A percentile compares a stretch with the other conserved stretches of the same genome.
phyloP scores from a whole-genome alignment of 495 filamentous ascomycete genomes.

The Aspergillus ellipticus region DNA sequence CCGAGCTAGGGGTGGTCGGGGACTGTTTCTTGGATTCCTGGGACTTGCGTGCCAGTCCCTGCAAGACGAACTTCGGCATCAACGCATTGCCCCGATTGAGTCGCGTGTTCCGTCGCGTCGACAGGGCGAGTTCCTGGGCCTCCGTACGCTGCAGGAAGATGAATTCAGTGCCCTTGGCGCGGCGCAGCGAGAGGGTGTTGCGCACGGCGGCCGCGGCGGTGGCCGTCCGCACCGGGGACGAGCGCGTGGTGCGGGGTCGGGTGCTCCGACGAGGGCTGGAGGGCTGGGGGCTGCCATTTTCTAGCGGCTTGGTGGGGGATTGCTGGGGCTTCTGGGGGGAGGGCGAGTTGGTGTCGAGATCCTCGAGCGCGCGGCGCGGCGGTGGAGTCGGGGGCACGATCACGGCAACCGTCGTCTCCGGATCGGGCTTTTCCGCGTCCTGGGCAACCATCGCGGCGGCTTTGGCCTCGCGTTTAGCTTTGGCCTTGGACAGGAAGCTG shows the following conservation, averaged over 20 bases:
- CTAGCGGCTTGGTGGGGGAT: constrained; percentile 27
- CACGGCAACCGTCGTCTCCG: constrained; percentile 15
- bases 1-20: not conserved
- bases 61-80: constrained; percentile 43
- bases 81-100: constrained; percentile 54
- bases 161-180: constrained; percentile 53
- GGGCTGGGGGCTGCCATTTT: constrained; percentile 19
- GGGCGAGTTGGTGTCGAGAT: constrained; percentile 53
- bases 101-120: constrained; percentile 54
- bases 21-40: constrained; percentile 7
- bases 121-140: constrained; percentile 53
- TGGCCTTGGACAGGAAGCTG: constrained; percentile 57
- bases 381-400: constrained; percentile 34
- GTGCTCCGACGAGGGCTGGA: constrained; percentile 43
- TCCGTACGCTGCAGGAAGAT: constrained; percentile 55
- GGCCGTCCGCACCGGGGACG: constrained; percentile 17
- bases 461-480: constrained; percentile 56
- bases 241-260: constrained; percentile 29
- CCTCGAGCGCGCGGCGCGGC: constrained; percentile 47
- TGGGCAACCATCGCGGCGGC: constrained; percentile 24
- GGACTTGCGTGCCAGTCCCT: constrained; percentile 33
- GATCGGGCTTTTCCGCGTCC: constrained; percentile 20
- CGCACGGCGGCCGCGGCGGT: constrained; percentile 29
- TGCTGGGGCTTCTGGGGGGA: constrained; percentile 40
- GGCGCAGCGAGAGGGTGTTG: constrained; percentile 52